Percentiles rank a stretch among this genome's conserved stretches.
These are phyloP conservation scores for Berberis vulgaris DNA, from an alignment of 164 flowering plant genomes.

Conservation along the genomic window DNA sequence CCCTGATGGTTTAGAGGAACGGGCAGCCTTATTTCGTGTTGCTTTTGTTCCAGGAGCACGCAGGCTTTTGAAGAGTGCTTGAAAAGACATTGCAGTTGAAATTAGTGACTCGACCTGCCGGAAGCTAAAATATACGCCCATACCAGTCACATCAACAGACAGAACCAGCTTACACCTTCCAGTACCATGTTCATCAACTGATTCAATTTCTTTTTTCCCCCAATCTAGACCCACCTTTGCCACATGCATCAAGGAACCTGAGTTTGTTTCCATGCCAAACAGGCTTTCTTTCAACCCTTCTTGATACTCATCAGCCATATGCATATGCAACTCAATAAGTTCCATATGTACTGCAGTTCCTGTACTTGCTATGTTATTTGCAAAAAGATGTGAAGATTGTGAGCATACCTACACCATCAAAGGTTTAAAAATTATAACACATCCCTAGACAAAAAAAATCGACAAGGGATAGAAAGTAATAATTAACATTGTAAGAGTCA, in stretches of 20 bases:
- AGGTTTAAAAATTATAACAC: not conserved
- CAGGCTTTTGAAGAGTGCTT: conserved; percentile 52
- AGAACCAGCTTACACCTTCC: conserved; percentile 47
- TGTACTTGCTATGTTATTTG: conserved; percentile 73
- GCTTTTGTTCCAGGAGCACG: conserved; percentile 39
- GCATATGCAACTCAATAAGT: conserved; percentile 86
- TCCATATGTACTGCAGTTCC: conserved; percentile 76
- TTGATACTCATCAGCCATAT: conserved; percentile 87
- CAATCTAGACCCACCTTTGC: conserved; percentile 80
- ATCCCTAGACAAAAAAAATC: too few relatives aligned
- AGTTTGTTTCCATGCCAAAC: conserved; percentile 81
- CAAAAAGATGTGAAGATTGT: conserved; percentile 89
- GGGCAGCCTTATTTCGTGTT: conserved; percentile 31
- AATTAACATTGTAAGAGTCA: too few relatives aligned
- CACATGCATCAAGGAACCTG: conserved; percentile 71
- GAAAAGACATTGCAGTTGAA: conserved; percentile 55
- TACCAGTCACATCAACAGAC: conserved; percentile 80
- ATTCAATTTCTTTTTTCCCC: conserved; percentile 77
- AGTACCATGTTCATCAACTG: conserved; percentile 44
- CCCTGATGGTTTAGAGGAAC: conserved; percentile 48
- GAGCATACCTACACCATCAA: conserved; percentile 64
- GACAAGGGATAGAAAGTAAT: too few relatives aligned
- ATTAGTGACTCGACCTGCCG: conserved; percentile 77
- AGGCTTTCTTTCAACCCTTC: conserved; percentile 73
- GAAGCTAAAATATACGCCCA: conserved; percentile 64